A percentile compares a stretch with the other conserved stretches of the same genome.
phyloP scores from a whole-genome alignment of 169 alveolate genomes.

The Eimeria acervulina region DNA sequence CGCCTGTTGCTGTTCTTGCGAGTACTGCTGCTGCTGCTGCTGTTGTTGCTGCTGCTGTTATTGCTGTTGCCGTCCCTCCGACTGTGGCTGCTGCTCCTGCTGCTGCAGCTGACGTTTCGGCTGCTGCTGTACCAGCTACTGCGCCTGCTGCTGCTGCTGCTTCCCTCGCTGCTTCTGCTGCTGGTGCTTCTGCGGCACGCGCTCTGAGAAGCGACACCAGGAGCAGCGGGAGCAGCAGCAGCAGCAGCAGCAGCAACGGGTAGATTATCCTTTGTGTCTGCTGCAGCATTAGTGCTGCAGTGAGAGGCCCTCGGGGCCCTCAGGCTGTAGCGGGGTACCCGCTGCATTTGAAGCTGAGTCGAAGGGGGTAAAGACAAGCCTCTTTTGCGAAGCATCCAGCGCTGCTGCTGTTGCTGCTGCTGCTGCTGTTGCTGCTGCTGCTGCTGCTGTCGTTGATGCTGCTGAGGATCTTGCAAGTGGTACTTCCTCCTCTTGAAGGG shows the following conservation, averaged over 20 bases:
- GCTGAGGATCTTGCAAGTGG: not conserved
- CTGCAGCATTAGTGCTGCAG: not conserved
- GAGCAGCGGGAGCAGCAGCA: not conserved
- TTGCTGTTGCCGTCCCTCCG: not conserved
- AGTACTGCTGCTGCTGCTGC: not conserved
- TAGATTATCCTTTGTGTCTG: not conserved
- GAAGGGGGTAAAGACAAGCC: not conserved
- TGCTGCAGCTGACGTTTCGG: not conserved
- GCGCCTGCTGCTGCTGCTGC: conserved; percentile 37
- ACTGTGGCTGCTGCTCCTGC: conserved; percentile 32
- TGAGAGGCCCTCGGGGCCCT: not conserved
- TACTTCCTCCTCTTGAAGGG: not conserved
- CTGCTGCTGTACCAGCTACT: conserved; percentile 39
- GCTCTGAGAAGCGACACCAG: not conserved
- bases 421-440: not conserved
- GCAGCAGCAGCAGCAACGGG: conserved; percentile 35
- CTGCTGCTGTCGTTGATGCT: conserved; percentile 8
- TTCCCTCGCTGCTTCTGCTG: not conserved
- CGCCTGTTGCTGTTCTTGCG: not conserved
- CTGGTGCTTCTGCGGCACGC: not conserved
- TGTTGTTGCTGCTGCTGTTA: not conserved
- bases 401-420: not conserved
- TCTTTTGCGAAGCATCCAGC: not conserved
- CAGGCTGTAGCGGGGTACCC: not conserved
- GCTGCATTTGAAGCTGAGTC: not conserved